Evolutionary conservation across 345 rosid genomes (phyloP).

Genomic region (Abelmoschus esculentus): DNA sequence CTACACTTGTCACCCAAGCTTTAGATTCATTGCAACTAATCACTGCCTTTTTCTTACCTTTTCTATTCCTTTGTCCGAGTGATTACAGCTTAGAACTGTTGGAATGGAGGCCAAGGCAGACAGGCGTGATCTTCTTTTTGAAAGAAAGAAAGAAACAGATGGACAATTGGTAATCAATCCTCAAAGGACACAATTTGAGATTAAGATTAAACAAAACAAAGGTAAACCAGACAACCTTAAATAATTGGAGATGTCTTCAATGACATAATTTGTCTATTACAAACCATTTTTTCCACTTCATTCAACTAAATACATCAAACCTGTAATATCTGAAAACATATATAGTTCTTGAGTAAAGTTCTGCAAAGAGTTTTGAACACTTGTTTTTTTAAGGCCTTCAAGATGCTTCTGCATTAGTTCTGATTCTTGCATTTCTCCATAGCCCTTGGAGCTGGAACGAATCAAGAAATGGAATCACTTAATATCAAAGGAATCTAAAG

Average conservation of each 20-base stretch:
- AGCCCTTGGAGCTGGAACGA: conserved; percentile 49
- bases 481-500: not conserved
- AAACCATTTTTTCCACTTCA: not conserved
- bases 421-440: conserved; percentile 62
- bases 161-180: conserved; percentile 23
- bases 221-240: conserved; percentile 9
- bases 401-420: conserved; percentile 19
- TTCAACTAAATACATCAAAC: conserved; percentile 29
- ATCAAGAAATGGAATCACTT: not conserved
- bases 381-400: conserved; percentile 3
- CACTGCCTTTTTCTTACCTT: not conserved
- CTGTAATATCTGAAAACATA: conserved; percentile 14
- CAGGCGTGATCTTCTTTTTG: conserved; percentile 6
- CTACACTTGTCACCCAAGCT: not conserved
- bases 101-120: not conserved
- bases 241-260: conserved; percentile 4
- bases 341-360: conserved; percentile 9
- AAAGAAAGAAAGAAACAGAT: not conserved
- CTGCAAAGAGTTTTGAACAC: not conserved
- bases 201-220: not conserved
- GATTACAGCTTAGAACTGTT: not conserved
- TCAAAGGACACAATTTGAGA: conserved; percentile 6
- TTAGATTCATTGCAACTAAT: not conserved
- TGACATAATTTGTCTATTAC: conserved; percentile 13
- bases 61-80: not conserved